phyloP scores from a whole-genome alignment of 2,329 filamentous ascomycete genomes.

The Macrophomina tecta region DNA sequence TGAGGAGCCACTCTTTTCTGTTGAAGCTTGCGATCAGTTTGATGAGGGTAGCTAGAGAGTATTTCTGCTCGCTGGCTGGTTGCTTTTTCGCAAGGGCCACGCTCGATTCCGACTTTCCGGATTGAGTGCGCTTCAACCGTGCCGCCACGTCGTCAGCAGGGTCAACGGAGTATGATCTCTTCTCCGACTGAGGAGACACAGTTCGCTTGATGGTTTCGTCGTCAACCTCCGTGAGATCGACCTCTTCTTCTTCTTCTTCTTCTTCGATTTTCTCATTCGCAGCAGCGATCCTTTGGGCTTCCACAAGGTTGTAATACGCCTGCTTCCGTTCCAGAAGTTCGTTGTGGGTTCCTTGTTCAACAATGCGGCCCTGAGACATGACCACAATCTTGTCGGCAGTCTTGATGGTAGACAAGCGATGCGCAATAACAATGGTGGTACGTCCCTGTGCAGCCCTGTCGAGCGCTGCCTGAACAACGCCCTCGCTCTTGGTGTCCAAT shows the following conservation, averaged over 20 bases:
- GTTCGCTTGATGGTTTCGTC: constrained; percentile 39
- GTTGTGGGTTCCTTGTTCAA: constrained; percentile 87
- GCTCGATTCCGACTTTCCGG: constrained; percentile 68
- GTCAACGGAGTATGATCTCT: constrained; percentile 52
- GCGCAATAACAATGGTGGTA: constrained; percentile 91
- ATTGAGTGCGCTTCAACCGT: constrained; percentile 59
- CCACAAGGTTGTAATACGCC: constrained; percentile 81
- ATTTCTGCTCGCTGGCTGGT: constrained; percentile 60
- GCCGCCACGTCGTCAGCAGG: constrained; percentile 66
- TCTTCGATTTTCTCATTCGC: constrained; percentile 62
- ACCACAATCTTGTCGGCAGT: constrained; percentile 92
- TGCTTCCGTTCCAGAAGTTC: constrained; percentile 71
- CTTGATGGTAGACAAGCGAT: constrained; percentile 88
- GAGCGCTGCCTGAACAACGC: constrained; percentile 86
- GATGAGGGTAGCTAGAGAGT: constrained; percentile 76
- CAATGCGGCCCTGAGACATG: constrained; percentile 76
- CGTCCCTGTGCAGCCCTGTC: constrained; percentile 81
- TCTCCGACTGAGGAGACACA: constrained; percentile 33
- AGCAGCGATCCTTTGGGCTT: constrained; percentile 79
- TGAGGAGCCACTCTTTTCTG: constrained; percentile 69
- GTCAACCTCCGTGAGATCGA: constrained; percentile 37
- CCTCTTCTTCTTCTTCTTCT: constrained; percentile 41
- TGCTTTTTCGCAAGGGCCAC: constrained; percentile 63
- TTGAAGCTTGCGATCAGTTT: constrained; percentile 85
- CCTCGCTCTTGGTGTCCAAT: constrained; percentile 89